Evolutionary conservation across 169 alveolate genomes (phyloP).

Genomic region (Eimeria praecox): DNA sequence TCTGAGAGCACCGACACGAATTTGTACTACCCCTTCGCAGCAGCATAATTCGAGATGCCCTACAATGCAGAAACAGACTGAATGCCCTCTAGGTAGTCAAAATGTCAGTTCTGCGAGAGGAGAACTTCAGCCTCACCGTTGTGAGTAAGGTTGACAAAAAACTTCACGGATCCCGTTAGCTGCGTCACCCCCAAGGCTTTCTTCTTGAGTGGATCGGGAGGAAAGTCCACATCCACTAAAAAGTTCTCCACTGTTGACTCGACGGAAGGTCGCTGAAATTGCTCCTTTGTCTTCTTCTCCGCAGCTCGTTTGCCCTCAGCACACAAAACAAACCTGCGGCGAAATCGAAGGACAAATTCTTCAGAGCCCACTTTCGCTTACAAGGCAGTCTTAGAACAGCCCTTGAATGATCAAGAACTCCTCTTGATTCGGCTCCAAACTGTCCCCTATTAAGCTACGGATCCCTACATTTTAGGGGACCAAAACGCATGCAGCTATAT

Average conservation of each 20-base stretch:
- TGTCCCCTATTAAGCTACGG: background rate
- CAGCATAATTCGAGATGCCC: too few species aligned
- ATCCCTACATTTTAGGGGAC: background rate
- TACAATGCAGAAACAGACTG: background rate
- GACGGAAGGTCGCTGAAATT: constrained; percentile 74
- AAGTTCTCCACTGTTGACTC: constrained; percentile 65
- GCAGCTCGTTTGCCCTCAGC: constrained; percentile 82
- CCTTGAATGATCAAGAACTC: too few species aligned
- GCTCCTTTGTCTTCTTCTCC: constrained; percentile 81
- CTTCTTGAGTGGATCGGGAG: constrained; percentile 73
- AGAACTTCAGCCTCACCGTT: constrained; percentile 27
- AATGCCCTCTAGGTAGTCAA: background rate
- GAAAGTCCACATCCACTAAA: constrained; percentile 65
- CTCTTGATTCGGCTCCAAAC: background rate
- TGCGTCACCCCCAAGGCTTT: constrained; percentile 62
- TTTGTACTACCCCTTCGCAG: background rate
- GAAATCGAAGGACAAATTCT: background rate
- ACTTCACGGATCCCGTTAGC: constrained; percentile 65
- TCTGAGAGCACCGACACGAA: constrained; percentile 9
- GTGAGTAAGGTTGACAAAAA: constrained; percentile 74
- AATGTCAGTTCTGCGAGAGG: background rate
- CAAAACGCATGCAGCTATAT: background rate
- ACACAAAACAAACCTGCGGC: constrained; percentile 73
- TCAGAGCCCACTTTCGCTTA: background rate
- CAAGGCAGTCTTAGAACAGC: background rate